A percentile compares a stretch with the other conserved stretches of the same genome.
phyloP scores from a whole-genome alignment of 2,329 filamentous ascomycete species.

The Dactylonectria estremocensis region DNA sequence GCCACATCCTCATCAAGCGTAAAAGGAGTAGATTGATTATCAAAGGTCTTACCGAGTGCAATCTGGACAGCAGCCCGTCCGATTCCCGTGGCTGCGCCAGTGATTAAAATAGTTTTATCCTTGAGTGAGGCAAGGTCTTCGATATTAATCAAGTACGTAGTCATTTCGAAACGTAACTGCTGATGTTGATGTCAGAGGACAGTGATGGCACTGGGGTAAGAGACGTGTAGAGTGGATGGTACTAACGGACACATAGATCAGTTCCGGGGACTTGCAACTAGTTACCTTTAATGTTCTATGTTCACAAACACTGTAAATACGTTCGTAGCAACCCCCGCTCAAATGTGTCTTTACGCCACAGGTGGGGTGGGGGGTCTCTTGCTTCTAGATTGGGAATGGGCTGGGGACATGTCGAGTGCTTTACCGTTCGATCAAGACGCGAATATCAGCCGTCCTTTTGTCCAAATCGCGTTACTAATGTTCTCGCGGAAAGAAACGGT shows the following conservation, averaged over 20 bases:
- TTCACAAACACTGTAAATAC: background rate
- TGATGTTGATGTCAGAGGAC: background rate
- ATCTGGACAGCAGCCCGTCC: background rate
- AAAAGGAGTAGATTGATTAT: background rate
- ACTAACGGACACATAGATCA: background rate
- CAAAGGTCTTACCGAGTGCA: background rate
- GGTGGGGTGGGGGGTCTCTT: background rate
- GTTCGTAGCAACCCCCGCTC: background rate
- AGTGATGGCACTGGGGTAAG: background rate
- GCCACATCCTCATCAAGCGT: background rate
- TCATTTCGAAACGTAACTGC: background rate
- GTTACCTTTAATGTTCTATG: background rate
- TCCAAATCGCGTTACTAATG: background rate
- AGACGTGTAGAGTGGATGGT: background rate
- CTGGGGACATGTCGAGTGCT: background rate
- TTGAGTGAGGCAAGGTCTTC: background rate
- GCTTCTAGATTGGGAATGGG: slow-evolving; percentile 1
- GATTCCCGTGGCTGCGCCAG: slow-evolving; percentile 3
- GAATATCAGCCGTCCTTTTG: background rate
- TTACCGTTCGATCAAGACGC: background rate
- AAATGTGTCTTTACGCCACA: background rate
- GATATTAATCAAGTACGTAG: background rate
- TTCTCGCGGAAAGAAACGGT: background rate
- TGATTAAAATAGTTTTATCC: slow-evolving; percentile 9
- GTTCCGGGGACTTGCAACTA: background rate